Percentiles rank a stretch among this genome's conserved stretches.
These are phyloP conservation scores for Galeopsis tetrahit DNA, from an alignment of 257 asterid genomes.

Conservation along the genomic window DNA sequence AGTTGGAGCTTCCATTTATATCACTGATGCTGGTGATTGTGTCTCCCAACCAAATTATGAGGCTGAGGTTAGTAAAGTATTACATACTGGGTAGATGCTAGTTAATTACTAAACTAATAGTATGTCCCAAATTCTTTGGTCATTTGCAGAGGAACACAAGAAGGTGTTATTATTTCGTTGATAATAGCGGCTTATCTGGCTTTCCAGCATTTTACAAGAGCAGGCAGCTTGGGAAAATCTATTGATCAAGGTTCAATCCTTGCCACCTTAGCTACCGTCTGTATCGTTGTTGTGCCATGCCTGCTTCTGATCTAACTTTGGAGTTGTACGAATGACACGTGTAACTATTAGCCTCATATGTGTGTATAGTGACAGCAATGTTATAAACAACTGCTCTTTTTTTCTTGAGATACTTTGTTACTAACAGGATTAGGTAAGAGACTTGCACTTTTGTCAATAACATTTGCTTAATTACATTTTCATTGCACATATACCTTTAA, in stretches of 20 bases:
- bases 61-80: constrained; percentile 64
- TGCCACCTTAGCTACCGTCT: constrained; percentile 78
- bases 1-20: constrained; percentile 79
- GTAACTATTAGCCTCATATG: constrained; percentile 10
- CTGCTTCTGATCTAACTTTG: constrained; percentile 65
- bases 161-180: constrained; percentile 74
- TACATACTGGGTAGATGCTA: constrained; percentile 6
- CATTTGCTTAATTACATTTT: constrained; percentile 8
- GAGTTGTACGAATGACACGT: constrained; percentile 9
- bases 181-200: constrained; percentile 83
- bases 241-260: constrained; percentile 82
- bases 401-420: constrained; percentile 19
- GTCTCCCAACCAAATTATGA: constrained; percentile 69
- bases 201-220: constrained; percentile 78
- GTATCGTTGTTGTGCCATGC: constrained; percentile 64
- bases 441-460: constrained; percentile 11
- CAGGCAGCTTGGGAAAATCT: constrained; percentile 72
- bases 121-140: constrained; percentile 32
- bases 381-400: neutral
- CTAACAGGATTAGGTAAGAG: neutral
- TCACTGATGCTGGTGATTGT: constrained; percentile 72
- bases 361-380: constrained; percentile 12
- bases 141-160: constrained; percentile 78
- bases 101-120: constrained; percentile 30
- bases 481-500: neutral